Conservation (phyloP, 2,329 filamentous ascomycete species). For the Xylariaceae sp. region DNA sequence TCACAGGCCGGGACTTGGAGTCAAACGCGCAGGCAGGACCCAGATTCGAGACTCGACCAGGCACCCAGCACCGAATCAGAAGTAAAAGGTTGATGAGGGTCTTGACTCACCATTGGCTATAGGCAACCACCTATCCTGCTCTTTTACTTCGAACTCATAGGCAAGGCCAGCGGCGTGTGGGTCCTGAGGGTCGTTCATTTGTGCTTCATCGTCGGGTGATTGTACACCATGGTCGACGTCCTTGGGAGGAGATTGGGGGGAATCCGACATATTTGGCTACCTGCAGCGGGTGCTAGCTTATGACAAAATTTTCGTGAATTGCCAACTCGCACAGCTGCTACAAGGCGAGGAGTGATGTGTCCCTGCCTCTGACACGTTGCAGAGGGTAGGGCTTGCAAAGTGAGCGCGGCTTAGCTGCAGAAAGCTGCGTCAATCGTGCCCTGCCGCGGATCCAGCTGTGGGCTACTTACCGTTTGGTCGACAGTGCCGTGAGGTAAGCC, state of each 20-base stretch:
- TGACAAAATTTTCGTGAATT: slow-evolving; percentile 53
- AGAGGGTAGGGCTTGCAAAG: slow-evolving; percentile 52
- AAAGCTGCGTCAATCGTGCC: slow-evolving; percentile 49
- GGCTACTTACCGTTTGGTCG: slow-evolving; percentile 25
- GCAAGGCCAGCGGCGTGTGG: slow-evolving; percentile 70
- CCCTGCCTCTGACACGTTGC: slow-evolving; percentile 56
- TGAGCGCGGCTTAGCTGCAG: slow-evolving; percentile 50
- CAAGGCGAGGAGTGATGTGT: slow-evolving; percentile 51
- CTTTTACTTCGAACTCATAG: slow-evolving; percentile 98
- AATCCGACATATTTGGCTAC: slow-evolving; percentile 88
- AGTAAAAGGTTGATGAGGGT: slow-evolving; percentile 30
- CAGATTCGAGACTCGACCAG: slow-evolving; percentile 33
- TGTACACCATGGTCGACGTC: slow-evolving; percentile 91
- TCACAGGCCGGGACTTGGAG: slow-evolving; percentile 28
- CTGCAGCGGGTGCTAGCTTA: slow-evolving; percentile 62
- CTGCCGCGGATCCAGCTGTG: slow-evolving; percentile 31
- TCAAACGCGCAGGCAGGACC: slow-evolving; percentile 28
- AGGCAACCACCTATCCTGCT: slow-evolving; percentile 98
- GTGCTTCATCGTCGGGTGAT: slow-evolving; percentile 89
- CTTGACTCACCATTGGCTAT: slow-evolving; percentile 97
- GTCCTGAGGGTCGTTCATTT: slow-evolving; percentile 85
- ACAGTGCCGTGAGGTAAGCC: slow-evolving; percentile 29
- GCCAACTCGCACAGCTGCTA: slow-evolving; percentile 54
- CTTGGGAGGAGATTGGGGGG: slow-evolving; percentile 82
- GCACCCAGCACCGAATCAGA: slow-evolving; percentile 46